These are phyloP conservation scores for Phytophthora pseudosyringae DNA, from an alignment of 352 stramenopile genomes.

Conservation along the genomic window DNA sequence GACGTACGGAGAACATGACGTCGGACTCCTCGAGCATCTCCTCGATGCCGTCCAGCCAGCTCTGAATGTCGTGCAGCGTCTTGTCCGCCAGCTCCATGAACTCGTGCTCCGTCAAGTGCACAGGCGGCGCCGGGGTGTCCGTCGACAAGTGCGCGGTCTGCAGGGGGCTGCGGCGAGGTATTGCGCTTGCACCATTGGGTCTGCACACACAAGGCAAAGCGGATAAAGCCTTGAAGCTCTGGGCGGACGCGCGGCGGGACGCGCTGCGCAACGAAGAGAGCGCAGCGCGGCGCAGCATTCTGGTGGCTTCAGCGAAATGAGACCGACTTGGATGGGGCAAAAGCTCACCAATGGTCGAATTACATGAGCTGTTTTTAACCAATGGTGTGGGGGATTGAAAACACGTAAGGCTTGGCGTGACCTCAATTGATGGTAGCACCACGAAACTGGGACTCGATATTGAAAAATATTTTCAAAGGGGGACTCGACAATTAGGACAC, in stretches of 20 bases:
- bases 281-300: slow-evolving; percentile 34
- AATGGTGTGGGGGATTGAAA: not conserved
- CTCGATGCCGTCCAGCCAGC: slow-evolving; percentile 83
- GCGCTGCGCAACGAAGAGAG: slow-evolving; percentile 30
- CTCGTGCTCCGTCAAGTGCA: slow-evolving; percentile 69
- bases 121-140: slow-evolving; percentile 8
- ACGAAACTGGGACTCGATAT: too few species aligned
- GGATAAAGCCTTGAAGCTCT: slow-evolving; percentile 15
- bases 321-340: slow-evolving; percentile 1
- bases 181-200: not conserved
- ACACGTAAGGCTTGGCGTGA: not conserved
- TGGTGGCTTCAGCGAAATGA: slow-evolving; percentile 19
- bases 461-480: too few species aligned
- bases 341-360: not conserved
- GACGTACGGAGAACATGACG: slow-evolving; percentile 74
- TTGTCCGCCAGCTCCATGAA: slow-evolving; percentile 83
- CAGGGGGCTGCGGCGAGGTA: not conserved
- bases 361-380: slow-evolving; percentile 1
- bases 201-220: slow-evolving; percentile 2
- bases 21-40: slow-evolving; percentile 88
- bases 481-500: too few species aligned
- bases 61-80: slow-evolving; percentile 77
- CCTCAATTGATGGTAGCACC: too few species aligned
- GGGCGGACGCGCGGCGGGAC: slow-evolving; percentile 14
- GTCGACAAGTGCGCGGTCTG: slow-evolving; percentile 30